Conservation (phyloP, 768 basidiomycete genomes). For the Boletales sp. region DNA sequence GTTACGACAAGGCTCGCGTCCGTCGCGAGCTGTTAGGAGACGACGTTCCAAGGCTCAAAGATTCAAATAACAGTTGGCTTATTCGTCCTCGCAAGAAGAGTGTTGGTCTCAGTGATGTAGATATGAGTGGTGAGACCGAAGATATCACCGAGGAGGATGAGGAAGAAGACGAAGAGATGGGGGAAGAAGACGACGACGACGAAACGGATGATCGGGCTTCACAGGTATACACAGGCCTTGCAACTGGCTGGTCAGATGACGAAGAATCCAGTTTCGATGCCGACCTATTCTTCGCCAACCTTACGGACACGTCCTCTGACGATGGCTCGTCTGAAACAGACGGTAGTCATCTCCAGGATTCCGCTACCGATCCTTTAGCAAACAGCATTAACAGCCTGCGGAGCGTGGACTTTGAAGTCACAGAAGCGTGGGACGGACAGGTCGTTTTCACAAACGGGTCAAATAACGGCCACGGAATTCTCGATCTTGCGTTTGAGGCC, state of each 20-base stretch:
- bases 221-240: conserved; percentile 56
- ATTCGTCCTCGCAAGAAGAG: conserved; percentile 68
- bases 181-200: conserved; percentile 42
- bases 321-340: conserved; percentile 39
- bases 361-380: conserved; percentile 18
- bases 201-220: conserved; percentile 43
- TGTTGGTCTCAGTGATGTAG: conserved; percentile 58
- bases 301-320: conserved; percentile 53
- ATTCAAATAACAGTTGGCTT: conserved; percentile 56
- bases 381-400: conserved; percentile 35
- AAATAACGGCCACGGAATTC: conserved; percentile 43
- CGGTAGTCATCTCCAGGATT: conserved; percentile 42
- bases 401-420: conserved; percentile 51
- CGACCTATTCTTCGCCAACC: conserved; percentile 78
- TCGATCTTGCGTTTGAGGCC: conserved; percentile 72
- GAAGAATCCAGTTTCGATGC: conserved; percentile 79
- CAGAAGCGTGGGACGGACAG: conserved; percentile 73
- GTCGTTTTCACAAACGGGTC: conserved; percentile 67
- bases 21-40: conserved; percentile 60
- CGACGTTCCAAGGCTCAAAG: conserved; percentile 40
- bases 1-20: conserved; percentile 49
- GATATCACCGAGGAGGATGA: conserved; percentile 60
- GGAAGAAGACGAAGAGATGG: conserved; percentile 39
- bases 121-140: conserved; percentile 61
- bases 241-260: conserved; percentile 75